A percentile compares a stretch with the other conserved stretches of the same genome.
Conservation (phyloP, 169 alveolate species). For the Toxoplasma gondii region DNA sequence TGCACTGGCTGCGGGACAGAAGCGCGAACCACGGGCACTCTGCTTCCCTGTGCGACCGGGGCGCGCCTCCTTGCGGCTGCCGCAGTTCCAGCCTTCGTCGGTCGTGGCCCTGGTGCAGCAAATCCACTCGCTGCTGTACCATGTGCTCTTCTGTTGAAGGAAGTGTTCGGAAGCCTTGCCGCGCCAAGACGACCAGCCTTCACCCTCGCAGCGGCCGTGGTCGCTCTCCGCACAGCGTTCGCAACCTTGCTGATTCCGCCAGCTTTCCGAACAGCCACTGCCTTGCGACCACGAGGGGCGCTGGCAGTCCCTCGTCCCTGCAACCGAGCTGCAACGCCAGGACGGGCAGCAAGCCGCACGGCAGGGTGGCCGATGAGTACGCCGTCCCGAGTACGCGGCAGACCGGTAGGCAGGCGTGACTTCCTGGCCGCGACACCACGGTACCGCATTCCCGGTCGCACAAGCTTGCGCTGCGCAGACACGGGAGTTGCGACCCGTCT, state of each 20-base stretch:
- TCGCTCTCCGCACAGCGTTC: background rate
- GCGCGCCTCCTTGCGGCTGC: background rate
- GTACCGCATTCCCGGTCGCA: background rate
- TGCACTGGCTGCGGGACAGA: slow-evolving; percentile 36
- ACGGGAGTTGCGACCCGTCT: slow-evolving; percentile 14
- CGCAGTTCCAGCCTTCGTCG: background rate
- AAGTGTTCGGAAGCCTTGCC: slow-evolving; percentile 31
- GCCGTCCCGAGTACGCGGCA: background rate
- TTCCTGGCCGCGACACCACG: background rate
- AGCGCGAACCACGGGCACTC: slow-evolving; percentile 22
- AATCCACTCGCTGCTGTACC: slow-evolving; percentile 5
- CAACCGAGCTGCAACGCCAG: background rate
- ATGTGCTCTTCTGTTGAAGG: slow-evolving; percentile 44
- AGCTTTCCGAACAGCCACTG: background rate
- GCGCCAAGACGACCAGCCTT: slow-evolving; percentile 22
- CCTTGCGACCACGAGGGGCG: background rate
- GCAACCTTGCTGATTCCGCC: background rate
- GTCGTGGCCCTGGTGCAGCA: slow-evolving; percentile 27
- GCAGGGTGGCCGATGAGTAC: background rate
- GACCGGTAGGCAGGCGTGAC: background rate
- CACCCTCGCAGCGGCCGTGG: slow-evolving; percentile 41
- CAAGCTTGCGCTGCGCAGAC: background rate
- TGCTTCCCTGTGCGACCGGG: background rate
- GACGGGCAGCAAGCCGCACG: background rate
- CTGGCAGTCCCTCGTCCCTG: background rate